phyloP scores from a whole-genome alignment of 2,329 filamentous ascomycete genomes.

The Penicillium decumbens region DNA sequence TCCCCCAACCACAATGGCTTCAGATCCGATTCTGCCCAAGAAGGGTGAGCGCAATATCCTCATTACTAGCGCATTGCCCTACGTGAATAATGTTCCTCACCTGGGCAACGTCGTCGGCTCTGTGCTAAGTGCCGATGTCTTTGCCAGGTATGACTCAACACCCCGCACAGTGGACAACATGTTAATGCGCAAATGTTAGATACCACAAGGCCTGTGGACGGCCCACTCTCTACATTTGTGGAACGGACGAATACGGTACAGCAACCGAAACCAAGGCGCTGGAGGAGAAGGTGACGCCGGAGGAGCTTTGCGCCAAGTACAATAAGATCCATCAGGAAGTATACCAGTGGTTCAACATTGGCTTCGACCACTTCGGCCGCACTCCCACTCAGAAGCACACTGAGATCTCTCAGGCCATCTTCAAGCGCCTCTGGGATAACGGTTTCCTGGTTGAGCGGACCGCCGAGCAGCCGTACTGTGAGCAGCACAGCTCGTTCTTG shows the following conservation, averaged over 20 bases:
- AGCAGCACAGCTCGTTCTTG: conserved; percentile 60
- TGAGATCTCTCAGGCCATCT: conserved; percentile 87
- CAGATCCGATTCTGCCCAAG: conserved; percentile 55
- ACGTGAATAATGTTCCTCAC: conserved; percentile 76
- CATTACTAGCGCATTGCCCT: conserved; percentile 86
- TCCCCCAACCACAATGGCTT: conserved; percentile 25
- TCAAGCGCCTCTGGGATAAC: conserved; percentile 79
- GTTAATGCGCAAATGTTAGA: conserved; percentile 35
- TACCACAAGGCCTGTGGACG: conserved; percentile 76
- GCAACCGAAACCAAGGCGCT: conserved; percentile 94
- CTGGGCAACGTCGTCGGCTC: conserved; percentile 84
- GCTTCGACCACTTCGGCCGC: conserved; percentile 90
- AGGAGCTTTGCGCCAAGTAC: conserved; percentile 87
- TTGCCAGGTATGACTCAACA: conserved; percentile 47
- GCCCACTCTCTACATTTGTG: conserved; percentile 80
- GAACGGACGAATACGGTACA: conserved; percentile 91
- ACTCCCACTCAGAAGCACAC: conserved; percentile 88
- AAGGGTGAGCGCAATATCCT: conserved; percentile 79
- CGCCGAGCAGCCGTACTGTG: conserved; percentile 86
- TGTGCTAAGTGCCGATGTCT: conserved; percentile 85
- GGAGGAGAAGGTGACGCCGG: conserved; percentile 75
- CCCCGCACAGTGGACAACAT: conserved; percentile 51
- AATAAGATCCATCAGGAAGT: conserved; percentile 83
- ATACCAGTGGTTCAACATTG: conserved; percentile 94
- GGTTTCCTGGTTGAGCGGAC: conserved; percentile 81